These are phyloP conservation scores for Venturiaceae sp. DNA, from an alignment of 2,329 filamentous ascomycete genomes.

Conservation along the genomic window DNA sequence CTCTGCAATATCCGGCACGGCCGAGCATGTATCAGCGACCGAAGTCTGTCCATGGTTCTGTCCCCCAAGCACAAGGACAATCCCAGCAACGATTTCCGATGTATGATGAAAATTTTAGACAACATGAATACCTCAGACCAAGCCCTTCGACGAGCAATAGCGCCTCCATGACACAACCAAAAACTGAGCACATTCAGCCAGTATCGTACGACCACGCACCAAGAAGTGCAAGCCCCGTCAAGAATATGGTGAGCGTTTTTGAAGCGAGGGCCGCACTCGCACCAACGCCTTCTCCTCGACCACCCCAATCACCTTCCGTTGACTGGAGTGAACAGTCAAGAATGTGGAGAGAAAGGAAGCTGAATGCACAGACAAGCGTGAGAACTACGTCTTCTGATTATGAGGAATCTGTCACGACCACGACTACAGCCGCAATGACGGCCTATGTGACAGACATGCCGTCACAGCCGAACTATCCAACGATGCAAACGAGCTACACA, in stretches of 20 bases:
- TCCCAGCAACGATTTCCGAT: not conserved
- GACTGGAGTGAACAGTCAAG: conserved; percentile 20
- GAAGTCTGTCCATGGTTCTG: not conserved
- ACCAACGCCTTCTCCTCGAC: not conserved
- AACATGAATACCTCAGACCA: not conserved
- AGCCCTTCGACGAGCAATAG: not conserved
- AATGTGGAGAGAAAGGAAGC: conserved; percentile 19
- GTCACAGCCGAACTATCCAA: not conserved
- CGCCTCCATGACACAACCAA: not conserved
- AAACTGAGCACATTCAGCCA: not conserved
- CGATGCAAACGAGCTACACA: not conserved
- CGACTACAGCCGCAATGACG: not conserved
- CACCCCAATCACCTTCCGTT: not conserved
- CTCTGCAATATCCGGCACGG: not conserved
- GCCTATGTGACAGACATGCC: not conserved
- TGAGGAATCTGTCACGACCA: not conserved
- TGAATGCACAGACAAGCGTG: conserved; percentile 13
- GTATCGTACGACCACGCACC: not conserved
- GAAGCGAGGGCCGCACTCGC: not conserved
- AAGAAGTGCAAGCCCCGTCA: conserved; percentile 3
- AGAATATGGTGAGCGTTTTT: conserved; percentile 1
- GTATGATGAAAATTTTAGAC: not conserved
- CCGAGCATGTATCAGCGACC: not conserved
- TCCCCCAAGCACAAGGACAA: not conserved
- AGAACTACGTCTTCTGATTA: conserved; percentile 6